Evolutionary conservation across 306 rosid genomes (phyloP).

Genomic region (Cucurbita argyrosperma): DNA sequence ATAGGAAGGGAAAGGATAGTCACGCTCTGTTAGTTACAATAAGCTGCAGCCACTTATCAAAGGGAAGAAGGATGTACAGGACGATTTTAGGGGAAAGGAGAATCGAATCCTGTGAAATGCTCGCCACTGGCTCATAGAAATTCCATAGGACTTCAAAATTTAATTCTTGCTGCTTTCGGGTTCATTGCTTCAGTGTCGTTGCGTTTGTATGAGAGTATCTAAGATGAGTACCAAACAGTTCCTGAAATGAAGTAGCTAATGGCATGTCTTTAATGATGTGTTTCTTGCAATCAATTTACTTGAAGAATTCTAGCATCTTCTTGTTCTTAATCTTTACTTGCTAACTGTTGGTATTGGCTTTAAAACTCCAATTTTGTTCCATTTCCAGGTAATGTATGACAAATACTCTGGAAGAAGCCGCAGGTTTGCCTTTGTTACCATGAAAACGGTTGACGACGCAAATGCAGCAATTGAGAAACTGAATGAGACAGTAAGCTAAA

Average conservation of each 20-base stretch:
- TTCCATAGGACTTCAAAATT: not conserved
- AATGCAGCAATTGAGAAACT: conserved; percentile 62
- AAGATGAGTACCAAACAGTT: not conserved
- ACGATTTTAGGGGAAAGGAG: not conserved
- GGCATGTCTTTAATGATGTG: not conserved
- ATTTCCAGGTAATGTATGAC: conserved; percentile 73
- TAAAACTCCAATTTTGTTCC: not conserved
- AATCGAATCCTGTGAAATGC: not conserved
- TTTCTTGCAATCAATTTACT: not conserved
- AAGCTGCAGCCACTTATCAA: not conserved
- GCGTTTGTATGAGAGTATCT: not conserved
- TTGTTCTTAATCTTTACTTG: not conserved
- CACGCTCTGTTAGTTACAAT: not conserved
- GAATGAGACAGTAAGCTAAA: conserved; percentile 63
- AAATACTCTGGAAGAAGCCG: conserved; percentile 90
- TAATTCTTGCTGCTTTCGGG: not conserved
- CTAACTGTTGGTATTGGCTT: not conserved
- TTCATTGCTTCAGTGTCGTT: not conserved
- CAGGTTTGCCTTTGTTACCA: conserved; percentile 72
- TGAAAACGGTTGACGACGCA: conserved; percentile 80
- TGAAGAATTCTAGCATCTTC: not conserved
- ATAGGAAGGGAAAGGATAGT: not conserved
- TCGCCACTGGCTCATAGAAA: not conserved
- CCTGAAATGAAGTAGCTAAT: not conserved
- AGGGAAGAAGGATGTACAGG: not conserved